These are phyloP conservation scores for Scolecobasidium constrictum DNA, from an alignment of 2,329 filamentous ascomycete species.

Conservation along the genomic window DNA sequence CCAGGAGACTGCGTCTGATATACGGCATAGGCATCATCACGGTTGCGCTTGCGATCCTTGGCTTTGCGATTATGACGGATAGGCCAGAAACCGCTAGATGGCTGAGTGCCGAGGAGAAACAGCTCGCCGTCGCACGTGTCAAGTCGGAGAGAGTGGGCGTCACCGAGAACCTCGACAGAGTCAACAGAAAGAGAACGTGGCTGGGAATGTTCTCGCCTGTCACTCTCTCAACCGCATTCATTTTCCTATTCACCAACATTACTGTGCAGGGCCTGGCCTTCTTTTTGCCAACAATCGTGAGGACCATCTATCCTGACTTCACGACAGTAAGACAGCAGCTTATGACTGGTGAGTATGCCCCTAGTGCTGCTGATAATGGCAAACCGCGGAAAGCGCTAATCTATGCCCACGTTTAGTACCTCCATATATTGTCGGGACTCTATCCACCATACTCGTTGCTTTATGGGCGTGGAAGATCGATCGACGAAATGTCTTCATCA, in stretches of 20 bases:
- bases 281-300: constrained; percentile 60
- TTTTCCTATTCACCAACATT: constrained; percentile 57
- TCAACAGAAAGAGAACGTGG: constrained; percentile 48
- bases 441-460: constrained; percentile 54
- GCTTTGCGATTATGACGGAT: constrained; percentile 57
- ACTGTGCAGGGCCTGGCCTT: constrained; percentile 62
- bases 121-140: constrained; percentile 53
- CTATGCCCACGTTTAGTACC: too few species aligned
- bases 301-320: constrained; percentile 50
- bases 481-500: constrained; percentile 49
- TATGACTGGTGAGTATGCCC: too few species aligned
- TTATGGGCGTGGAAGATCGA: constrained; percentile 52
- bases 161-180: constrained; percentile 52
- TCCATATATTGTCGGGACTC: constrained; percentile 56
- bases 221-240: constrained; percentile 43
- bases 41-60: constrained; percentile 44
- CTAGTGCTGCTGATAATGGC: too few species aligned
- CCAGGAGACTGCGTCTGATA: background rate
- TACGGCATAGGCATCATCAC: constrained; percentile 45
- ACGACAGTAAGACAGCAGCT: constrained; percentile 54
- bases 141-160: constrained; percentile 56
- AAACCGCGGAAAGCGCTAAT: too few species aligned
- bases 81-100: constrained; percentile 56
- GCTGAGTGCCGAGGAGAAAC: constrained; percentile 55
- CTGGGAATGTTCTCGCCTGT: constrained; percentile 55